Evolutionary conservation across 1,284 basidiomycete species (phyloP), one percentile per base, ranked within the genome.

Genomic region (Papiliotrema nemorosa): DNA sequence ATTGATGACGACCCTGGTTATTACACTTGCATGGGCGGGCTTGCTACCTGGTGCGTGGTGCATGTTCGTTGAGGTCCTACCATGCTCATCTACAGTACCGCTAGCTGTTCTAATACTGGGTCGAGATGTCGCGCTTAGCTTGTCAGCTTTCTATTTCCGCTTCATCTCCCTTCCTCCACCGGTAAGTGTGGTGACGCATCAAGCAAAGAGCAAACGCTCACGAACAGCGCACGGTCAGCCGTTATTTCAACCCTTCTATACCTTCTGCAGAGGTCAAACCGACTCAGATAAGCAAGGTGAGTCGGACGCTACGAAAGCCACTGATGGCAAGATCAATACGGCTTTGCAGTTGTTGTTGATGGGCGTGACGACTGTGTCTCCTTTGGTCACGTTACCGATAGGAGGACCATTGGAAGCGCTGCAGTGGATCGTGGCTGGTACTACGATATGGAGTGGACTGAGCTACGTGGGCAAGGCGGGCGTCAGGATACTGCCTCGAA

Each of bases 181-280:
- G 2, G 90, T 92, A 75, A 58, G 87, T 57, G n/a, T n/a, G n/a
- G n/a, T n/a, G n/a, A n/a, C n/a, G n/a, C n/a, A n/a, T n/a, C n/a
- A n/a, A n/a, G n/a, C n/a, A n/a, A n/a, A n/a, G n/a, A n/a, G n/a
- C n/a, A n/a, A n/a, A n/a, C n/a, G n/a, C n/a, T n/a, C n/a, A n/a
- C n/a, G n/a, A n/a, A 2, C 63, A 92, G 88, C 93, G 94, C 85
- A 97, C 92, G 0, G 84, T 90, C 64, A 70, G 78, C 41, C 82
- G 94, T 34, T 98, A 97, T 73, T 97, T 91, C 85, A 90, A 97
- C 70, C 89, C 94, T 53, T 87, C 87, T 13, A 84, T 97, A 54
- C 92, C 94, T 1, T 92, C 90, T 1, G 94, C 90, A 0, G 90
- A 94, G 71, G 91, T 97, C 6, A 82, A 83, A 25, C 93, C 93